Evolutionary conservation across 1,139 yeast species (phyloP).

Genomic region (Kurtzmaniella quercitrusa): DNA sequence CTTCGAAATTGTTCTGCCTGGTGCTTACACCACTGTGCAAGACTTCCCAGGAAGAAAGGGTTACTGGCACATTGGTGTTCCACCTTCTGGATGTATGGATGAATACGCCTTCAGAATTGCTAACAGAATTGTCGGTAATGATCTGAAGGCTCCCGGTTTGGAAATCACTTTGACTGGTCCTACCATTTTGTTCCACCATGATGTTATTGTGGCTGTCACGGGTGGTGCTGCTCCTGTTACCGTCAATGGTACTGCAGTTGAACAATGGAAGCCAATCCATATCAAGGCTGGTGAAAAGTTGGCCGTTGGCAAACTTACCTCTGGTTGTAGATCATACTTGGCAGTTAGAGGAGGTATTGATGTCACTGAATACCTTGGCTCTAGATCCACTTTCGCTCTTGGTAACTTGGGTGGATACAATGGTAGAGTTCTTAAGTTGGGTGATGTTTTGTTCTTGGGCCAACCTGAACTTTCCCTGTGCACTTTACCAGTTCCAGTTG

Average conservation of each 20-base stretch:
- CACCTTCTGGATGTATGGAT: constrained; percentile 99
- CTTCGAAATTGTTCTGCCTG: constrained; percentile 78
- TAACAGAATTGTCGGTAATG: constrained; percentile 85
- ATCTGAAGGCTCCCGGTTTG: constrained; percentile 75
- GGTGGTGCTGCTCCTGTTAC: constrained; percentile 76
- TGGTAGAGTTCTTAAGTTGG: constrained; percentile 85
- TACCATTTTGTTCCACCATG: constrained; percentile 74
- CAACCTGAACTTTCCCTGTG: constrained; percentile 68
- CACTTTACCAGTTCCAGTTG: constrained; percentile 65
- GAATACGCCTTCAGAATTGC: constrained; percentile 84
- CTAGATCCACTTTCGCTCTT: constrained; percentile 93
- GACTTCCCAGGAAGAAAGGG: constrained; percentile 93
- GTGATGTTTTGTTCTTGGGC: constrained; percentile 86
- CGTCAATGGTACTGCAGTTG: constrained; percentile 54
- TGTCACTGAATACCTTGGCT: constrained; percentile 88
- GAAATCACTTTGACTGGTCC: constrained; percentile 91
- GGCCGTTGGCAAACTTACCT: constrained; percentile 69
- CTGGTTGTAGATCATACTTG: constrained; percentile 87
- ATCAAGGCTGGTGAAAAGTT: constrained; percentile 73
- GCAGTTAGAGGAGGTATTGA: constrained; percentile 92
- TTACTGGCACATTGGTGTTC: constrained; percentile 90
- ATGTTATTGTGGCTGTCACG: constrained; percentile 71
- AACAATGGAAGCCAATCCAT: constrained; percentile 63
- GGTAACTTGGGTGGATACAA: constrained; percentile 94
- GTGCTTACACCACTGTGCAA: constrained; percentile 93